These are phyloP conservation scores for Phlebiopsis flavidoalba DNA, from an alignment of 768 basidiomycete genomes.

Conservation along the genomic window DNA sequence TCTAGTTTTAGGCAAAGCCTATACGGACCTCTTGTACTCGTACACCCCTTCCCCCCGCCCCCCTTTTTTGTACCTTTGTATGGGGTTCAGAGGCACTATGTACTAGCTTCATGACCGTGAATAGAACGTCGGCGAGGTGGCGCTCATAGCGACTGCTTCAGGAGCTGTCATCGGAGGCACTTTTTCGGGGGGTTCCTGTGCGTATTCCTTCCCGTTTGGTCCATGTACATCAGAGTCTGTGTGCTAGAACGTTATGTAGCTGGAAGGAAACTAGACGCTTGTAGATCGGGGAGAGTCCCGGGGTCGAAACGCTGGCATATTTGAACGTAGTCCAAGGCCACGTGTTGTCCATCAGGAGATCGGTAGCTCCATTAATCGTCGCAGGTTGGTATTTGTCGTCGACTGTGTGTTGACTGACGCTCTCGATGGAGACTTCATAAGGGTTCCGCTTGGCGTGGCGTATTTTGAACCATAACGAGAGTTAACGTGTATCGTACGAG, in stretches of 20 bases:
- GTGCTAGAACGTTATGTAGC: not conserved
- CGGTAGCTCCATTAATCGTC: not conserved
- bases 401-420: not conserved
- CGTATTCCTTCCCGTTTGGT: not conserved
- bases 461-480: slow-evolving; percentile 5
- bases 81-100: not conserved
- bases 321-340: not conserved
- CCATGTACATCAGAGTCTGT: not conserved
- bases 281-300: not conserved
- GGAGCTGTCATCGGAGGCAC: not conserved
- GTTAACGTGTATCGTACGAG: not conserved
- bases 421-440: not conserved
- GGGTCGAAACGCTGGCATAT: not conserved
- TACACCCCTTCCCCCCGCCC: not conserved
- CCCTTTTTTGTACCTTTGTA: not conserved
- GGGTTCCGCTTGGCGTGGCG: not conserved
- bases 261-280: not conserved
- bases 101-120: not conserved
- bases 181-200: not conserved
- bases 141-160: not conserved
- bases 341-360: not conserved
- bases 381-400: too few relatives aligned
- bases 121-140: not conserved
- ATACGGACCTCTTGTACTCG: too few relatives aligned
- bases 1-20: too few relatives aligned